Percentiles rank a stretch among this genome's conserved stretches.
These are phyloP conservation scores for Neofusicoccum cordaticola DNA, from an alignment of 2,329 filamentous ascomycete genomes.

Conservation along the genomic window DNA sequence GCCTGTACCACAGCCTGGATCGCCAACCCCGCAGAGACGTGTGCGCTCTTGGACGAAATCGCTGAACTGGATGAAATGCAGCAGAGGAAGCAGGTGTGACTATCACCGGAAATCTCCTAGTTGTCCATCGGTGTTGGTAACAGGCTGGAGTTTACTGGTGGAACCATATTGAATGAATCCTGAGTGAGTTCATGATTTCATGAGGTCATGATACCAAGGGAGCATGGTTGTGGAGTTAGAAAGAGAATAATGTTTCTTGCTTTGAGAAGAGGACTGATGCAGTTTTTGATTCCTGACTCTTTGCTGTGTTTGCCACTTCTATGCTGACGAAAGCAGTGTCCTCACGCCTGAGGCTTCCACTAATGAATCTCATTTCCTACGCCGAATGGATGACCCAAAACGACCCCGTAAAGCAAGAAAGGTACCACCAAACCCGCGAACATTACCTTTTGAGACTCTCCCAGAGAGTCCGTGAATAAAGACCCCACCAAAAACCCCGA, in stretches of 20 bases:
- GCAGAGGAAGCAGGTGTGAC: slow-evolving; percentile 22
- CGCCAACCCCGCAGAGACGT: slow-evolving; percentile 85
- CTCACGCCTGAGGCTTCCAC: too few species aligned
- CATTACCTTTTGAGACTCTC: too few species aligned
- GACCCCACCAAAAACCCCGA: too few species aligned
- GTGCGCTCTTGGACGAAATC: slow-evolving; percentile 83
- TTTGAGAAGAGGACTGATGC: too few species aligned
- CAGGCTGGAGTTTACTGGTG: not conserved
- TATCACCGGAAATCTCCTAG: not conserved
- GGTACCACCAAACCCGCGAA: too few species aligned
- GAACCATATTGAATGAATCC: not conserved
- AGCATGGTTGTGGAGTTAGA: not conserved
- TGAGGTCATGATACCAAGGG: slow-evolving; percentile 1
- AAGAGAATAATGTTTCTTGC: not conserved
- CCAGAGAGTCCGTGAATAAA: too few species aligned
- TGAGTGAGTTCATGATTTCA: slow-evolving; percentile 8
- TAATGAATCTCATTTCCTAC: too few species aligned
- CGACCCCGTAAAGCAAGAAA: too few species aligned
- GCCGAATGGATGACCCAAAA: too few species aligned
- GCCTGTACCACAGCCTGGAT: slow-evolving; percentile 98
- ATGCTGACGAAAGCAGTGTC: too few species aligned
- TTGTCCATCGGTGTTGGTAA: not conserved
- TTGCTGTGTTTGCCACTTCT: too few species aligned
- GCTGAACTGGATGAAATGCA: slow-evolving; percentile 42
- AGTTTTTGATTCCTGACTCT: too few species aligned